These are phyloP conservation scores for Oryza australiensis DNA, from an alignment of 176 grass and related monocot genomes.

Conservation along the genomic window DNA sequence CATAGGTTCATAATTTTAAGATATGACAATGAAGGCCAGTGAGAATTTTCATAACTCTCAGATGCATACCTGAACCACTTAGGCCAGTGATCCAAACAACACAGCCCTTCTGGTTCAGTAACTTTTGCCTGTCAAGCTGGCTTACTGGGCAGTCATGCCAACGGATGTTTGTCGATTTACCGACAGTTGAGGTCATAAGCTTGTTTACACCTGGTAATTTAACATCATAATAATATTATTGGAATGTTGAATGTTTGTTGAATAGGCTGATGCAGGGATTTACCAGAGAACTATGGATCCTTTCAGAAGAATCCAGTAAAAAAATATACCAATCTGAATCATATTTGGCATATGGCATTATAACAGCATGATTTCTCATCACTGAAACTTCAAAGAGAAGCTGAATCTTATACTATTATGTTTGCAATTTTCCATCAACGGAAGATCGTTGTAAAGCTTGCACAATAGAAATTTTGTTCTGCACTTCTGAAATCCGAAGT, in stretches of 20 bases:
- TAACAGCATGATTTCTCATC: neutral
- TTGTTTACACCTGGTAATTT: slow-evolving; percentile 26
- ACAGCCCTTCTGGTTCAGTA: slow-evolving; percentile 78
- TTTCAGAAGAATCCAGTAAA: neutral
- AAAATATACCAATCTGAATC: neutral
- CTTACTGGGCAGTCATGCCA: slow-evolving; percentile 77
- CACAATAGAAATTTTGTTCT: too few relatives aligned
- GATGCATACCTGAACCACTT: slow-evolving; percentile 67
- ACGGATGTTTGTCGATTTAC: slow-evolving; percentile 64
- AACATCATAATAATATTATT: neutral
- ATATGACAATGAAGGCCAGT: neutral
- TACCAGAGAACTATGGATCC: neutral
- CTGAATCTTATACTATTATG: neutral
- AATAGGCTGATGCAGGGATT: neutral
- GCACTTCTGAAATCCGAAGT: too few relatives aligned
- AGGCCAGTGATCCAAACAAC: slow-evolving; percentile 85
- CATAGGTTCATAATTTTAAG: neutral
- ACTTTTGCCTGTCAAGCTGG: slow-evolving; percentile 45
- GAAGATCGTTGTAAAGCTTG: too few relatives aligned
- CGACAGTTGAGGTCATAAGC: slow-evolving; percentile 40
- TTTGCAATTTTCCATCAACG: too few relatives aligned
- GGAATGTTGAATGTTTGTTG: neutral
- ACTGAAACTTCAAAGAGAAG: neutral
- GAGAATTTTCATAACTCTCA: neutral
- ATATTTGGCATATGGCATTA: neutral